These are phyloP conservation scores for Phaeosphaeriaceae sp. DNA, from an alignment of 2,329 filamentous ascomycete species.

Conservation along the genomic window DNA sequence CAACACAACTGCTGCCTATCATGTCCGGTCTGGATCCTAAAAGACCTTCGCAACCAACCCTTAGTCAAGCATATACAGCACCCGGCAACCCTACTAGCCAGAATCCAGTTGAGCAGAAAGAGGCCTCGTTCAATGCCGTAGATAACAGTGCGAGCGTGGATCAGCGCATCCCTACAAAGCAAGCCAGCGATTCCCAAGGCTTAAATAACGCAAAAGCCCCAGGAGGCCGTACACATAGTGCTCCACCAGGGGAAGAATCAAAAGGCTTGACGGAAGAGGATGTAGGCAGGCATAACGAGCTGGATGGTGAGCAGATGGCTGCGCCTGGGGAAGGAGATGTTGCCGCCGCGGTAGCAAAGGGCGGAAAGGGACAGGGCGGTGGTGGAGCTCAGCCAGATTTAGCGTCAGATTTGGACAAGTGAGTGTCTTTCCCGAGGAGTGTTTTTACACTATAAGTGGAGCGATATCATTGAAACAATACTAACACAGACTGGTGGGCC, in stretches of 20 bases:
- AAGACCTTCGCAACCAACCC: slow-evolving; percentile 53
- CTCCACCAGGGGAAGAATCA: slow-evolving; percentile 52
- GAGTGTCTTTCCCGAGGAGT: slow-evolving; percentile 6
- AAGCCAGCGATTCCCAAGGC: slow-evolving; percentile 47
- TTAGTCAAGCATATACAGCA: slow-evolving; percentile 54
- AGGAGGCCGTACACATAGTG: slow-evolving; percentile 51
- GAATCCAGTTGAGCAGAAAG: slow-evolving; percentile 47
- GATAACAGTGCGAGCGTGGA: slow-evolving; percentile 37
- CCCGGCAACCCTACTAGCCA: slow-evolving; percentile 54
- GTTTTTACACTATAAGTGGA: no score
- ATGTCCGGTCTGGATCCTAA: slow-evolving; percentile 51
- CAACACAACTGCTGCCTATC: slow-evolving; percentile 10
- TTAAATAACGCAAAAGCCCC: slow-evolving; percentile 43
- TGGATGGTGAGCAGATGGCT: slow-evolving; percentile 57
- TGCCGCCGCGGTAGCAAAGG: slow-evolving; percentile 48
- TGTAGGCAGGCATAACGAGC: slow-evolving; percentile 53
- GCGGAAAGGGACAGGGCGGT: slow-evolving; percentile 34
- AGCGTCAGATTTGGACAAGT: slow-evolving; percentile 54
- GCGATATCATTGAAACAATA: no score
- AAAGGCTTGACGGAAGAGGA: slow-evolving; percentile 49
- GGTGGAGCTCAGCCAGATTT: slow-evolving; percentile 50
- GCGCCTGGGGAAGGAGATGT: slow-evolving; percentile 56
- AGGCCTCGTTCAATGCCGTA: slow-evolving; percentile 44
- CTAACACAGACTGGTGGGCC: slow-evolving; percentile 57
- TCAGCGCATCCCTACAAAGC: slow-evolving; percentile 48